These are phyloP conservation scores for Fraxinus platypoda DNA, from an alignment of 305 asterid genomes.

Conservation along the genomic window DNA sequence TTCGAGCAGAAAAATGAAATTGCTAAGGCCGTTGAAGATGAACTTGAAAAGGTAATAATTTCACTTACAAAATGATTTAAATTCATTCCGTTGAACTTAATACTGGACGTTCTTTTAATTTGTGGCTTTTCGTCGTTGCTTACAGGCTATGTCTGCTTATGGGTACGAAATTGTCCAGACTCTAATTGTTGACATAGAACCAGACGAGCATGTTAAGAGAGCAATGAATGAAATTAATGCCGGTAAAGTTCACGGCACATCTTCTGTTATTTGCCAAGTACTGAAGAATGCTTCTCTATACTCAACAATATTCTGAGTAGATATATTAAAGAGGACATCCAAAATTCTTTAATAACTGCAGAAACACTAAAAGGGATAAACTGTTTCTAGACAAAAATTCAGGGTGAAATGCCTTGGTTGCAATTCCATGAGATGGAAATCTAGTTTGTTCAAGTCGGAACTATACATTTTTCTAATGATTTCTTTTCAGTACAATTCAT, in stretches of 20 bases:
- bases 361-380: background rate
- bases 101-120: background rate
- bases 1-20: constrained; percentile 26
- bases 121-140: background rate
- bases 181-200: background rate
- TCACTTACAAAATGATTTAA: background rate
- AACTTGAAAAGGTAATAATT: background rate
- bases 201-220: background rate
- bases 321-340: background rate
- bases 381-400: background rate
- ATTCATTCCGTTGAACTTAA: background rate
- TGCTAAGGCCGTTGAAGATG: constrained; percentile 1
- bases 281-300: background rate
- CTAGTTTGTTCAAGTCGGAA: background rate
- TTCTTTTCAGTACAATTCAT: background rate
- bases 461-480: background rate
- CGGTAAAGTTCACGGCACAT: background rate
- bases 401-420: background rate
- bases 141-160: constrained; percentile 16
- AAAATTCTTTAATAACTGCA: background rate
- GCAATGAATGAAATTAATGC: background rate
- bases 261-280: background rate
- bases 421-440: background rate
- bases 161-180: constrained; percentile 1
- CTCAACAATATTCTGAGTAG: background rate